Evolutionary conservation across 257 asterid genomes (phyloP).

Genomic region (Gentiana straminea): DNA sequence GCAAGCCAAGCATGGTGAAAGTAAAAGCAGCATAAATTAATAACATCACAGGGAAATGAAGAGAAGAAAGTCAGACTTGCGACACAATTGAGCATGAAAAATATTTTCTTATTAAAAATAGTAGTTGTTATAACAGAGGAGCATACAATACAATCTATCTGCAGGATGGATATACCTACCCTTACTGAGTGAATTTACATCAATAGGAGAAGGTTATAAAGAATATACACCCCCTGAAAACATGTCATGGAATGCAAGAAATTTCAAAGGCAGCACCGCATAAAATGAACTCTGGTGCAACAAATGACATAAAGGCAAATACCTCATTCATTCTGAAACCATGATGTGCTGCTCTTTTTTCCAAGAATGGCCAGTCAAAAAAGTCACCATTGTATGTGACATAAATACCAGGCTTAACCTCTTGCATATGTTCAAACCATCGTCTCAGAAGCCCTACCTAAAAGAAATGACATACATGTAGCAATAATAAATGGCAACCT

Average conservation of each 20-base stretch:
- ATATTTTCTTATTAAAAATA: background rate
- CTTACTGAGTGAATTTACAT: background rate
- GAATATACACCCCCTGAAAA: background rate
- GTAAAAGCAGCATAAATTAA: background rate
- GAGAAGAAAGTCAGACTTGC: background rate
- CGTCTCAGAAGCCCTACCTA: conserved; percentile 78
- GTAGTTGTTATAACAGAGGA: background rate
- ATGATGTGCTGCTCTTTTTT: conserved; percentile 77
- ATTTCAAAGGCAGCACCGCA: background rate
- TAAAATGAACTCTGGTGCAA: background rate
- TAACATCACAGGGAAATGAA: background rate
- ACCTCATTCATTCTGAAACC: conserved; percentile 74
- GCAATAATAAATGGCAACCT: no score
- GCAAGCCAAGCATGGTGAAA: background rate
- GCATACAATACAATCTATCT: background rate
- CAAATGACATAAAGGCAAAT: conserved; percentile 16
- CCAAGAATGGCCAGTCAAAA: conserved; percentile 98
- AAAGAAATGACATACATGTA: background rate
- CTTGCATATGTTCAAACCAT: conserved; percentile 96
- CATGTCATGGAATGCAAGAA: background rate
- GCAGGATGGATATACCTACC: background rate
- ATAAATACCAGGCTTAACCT: conserved; percentile 85
- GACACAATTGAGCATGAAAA: background rate
- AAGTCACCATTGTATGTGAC: conserved; percentile 97
- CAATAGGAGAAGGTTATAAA: background rate